A percentile compares a stretch with the other conserved stretches of the same genome.
These are phyloP conservation scores for Liriodendron chinense DNA, from an alignment of 164 flowering plant species.

Conservation along the genomic window DNA sequence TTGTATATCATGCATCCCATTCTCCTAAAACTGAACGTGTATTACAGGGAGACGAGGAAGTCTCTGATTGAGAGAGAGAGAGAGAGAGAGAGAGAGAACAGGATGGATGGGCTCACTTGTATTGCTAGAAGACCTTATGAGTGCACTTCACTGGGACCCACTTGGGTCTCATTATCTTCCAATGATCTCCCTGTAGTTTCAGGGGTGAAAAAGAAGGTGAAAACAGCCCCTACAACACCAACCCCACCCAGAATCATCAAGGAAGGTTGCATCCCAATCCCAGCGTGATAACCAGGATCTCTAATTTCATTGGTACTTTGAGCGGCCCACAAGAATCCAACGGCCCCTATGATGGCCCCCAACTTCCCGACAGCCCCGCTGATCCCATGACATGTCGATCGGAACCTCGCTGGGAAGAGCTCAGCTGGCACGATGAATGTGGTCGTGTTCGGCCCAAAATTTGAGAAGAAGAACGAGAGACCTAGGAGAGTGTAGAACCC, in stretches of 20 bases:
- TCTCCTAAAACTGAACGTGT: too few relatives aligned
- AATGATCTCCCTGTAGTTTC: constrained; percentile 63
- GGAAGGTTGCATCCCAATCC: constrained; percentile 29
- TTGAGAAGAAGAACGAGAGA: constrained; percentile 60
- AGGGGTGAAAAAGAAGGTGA: constrained; percentile 42
- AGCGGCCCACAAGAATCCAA: constrained; percentile 55
- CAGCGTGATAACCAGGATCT: constrained; percentile 18
- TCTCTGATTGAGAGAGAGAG: too few relatives aligned
- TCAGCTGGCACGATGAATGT: constrained; percentile 72
- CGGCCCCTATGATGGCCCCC: constrained; percentile 61
- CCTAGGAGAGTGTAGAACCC: constrained; percentile 43
- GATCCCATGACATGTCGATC: constrained; percentile 70
- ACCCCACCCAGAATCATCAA: constrained; percentile 39
- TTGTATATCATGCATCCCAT: too few relatives aligned
- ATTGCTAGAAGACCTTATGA: too few relatives aligned
- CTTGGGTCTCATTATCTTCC: constrained; percentile 61
- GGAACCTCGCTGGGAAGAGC: constrained; percentile 62
- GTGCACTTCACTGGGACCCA: not conserved
- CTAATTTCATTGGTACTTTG: constrained; percentile 4
- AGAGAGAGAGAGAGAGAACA: too few relatives aligned
- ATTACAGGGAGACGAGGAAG: too few relatives aligned
- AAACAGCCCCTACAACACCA: constrained; percentile 37
- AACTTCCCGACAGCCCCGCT: constrained; percentile 57
- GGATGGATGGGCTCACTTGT: too few relatives aligned
- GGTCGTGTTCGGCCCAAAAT: constrained; percentile 71